Base-by-base conservation (phyloP, 2,329 filamentous ascomycete genomes). In the Phaeosphaeriaceae sp. region DNA sequence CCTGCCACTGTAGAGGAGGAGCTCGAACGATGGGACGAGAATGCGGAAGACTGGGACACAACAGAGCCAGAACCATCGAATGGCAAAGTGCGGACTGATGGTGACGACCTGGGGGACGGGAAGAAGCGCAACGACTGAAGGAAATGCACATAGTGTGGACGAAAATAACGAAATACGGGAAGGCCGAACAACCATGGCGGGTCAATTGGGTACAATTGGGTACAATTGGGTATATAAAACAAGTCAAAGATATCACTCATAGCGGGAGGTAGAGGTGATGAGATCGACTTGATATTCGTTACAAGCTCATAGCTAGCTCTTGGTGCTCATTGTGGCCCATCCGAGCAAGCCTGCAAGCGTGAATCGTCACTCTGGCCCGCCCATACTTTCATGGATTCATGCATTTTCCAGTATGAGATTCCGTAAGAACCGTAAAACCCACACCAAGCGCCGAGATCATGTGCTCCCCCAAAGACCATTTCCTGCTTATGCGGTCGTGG, bases 21-120 rank as follows among this genome's bases (percentile, higher is more conserved):
- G 76, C 83, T 96, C 6, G 92, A 96, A 68, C 91, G 93, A 60
- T 96, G 92, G 92, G 92, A 96, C 67, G 92, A 96, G 76, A 94
- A 96, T 73, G 82, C 78, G 1, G 83, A 84, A 50, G 83, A 86
- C 61, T 88, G 84, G 85, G 85, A 87, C 42, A 81, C 83, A 2
- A 84, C 84, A 23, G 84, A 76, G 34, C 69, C 66, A 5, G 68
- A 64, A 32, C 52, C 56, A 12, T 42, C 61, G 6, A 73, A 66
- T 42, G 66, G 64, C 16, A 67, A 65, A 34, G 59, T 52, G 15
- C 37, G 60, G 38, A 52, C 60, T 6, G 64, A 64, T 36, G 63
- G 65, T 50, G 64, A 56, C 34, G 68, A 70, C 43, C 34, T 65
- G 33, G 67, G 66, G 4, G 72, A 75, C 16, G 52, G 60, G 30